These are phyloP conservation scores for Hyaloperonospora brassicae DNA, from an alignment of 352 stramenopile genomes.

Conservation along the genomic window DNA sequence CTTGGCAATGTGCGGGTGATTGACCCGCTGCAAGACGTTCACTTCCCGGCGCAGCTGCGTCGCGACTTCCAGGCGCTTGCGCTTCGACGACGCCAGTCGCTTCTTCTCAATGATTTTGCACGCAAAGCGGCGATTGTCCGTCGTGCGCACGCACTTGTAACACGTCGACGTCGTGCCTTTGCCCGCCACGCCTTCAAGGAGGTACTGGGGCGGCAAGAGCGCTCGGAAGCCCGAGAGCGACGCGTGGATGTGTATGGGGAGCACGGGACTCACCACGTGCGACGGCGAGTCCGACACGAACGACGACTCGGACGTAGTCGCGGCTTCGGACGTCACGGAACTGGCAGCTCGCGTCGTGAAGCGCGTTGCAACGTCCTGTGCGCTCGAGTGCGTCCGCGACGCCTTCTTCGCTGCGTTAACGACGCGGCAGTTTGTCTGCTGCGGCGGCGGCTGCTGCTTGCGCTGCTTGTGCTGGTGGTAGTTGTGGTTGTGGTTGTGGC, in stretches of 20 bases:
- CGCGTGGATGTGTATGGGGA: background rate
- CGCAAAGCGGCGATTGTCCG: conserved; percentile 43
- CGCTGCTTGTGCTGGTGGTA: conserved; percentile 8
- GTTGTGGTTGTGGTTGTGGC: too few species aligned
- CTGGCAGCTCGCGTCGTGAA: conserved; percentile 11
- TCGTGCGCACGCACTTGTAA: conserved; percentile 46
- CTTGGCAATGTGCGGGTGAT: conserved; percentile 64
- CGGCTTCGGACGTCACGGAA: conserved; percentile 26
- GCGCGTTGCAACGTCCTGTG: conserved; percentile 16
- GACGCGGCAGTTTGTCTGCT: too few species aligned
- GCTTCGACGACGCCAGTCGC: conserved; percentile 34
- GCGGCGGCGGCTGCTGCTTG: too few species aligned
- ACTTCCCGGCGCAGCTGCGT: conserved; percentile 57
- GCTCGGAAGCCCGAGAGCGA: background rate
- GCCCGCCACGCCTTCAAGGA: conserved; percentile 53
- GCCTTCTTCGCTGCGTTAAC: too few species aligned
- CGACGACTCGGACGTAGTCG: conserved; percentile 40
- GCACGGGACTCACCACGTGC: conserved; percentile 8
- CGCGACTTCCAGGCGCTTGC: conserved; percentile 45
- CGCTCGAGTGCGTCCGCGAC: background rate
- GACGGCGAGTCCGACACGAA: conserved; percentile 38
- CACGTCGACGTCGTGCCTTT: conserved; percentile 66
- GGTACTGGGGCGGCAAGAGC: conserved; percentile 37
- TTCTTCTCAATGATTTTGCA: conserved; percentile 81
- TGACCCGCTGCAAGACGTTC: conserved; percentile 47